Evolutionary conservation across 2,329 filamentous ascomycete genomes (phyloP), one percentile per base, ranked within the genome.

Genomic region (Zasmidium citrigriseum): DNA sequence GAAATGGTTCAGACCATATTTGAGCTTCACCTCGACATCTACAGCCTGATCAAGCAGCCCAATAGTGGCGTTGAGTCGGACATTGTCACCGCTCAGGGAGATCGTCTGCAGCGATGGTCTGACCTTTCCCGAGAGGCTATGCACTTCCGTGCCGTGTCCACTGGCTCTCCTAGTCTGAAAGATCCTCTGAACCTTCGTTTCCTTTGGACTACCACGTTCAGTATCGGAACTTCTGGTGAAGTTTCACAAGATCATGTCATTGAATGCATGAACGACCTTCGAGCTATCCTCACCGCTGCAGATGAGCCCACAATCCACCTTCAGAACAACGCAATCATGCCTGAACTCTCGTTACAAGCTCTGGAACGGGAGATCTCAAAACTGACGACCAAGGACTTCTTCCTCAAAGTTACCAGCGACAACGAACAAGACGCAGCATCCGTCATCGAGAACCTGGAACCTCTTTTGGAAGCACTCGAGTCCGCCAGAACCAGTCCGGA

Each of bases 371-470:
- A 99, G 71, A 89, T 97, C 23, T 93, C 91, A 12, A 92, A 93
- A 68, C 82, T 98, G 29, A 96, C 91, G 14, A 98, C 93, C 0
- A 95, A 96, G 85, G 93, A 97, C 70, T 98, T 98, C 73, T 98
- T 99, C 74, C 82, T 92, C 52, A 90, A 88, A 38, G 84, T 99
- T 0, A 98, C 98, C 71, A 89, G 90, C 59, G 87, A 92, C 38
- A 89, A 95, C 57, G 84, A 88, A 58, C 86, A 88, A 48, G 88
- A 97, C 65, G 90, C 93, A 0, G 84, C 93, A 12, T 83, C 88
- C 4, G 86, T 97, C 20, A 97, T 99, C 58, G 92, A 97, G 69
- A 95, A 88, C 24, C 78, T 99, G 34, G 95, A 99, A 69, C 95
- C 95, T 3, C 89, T 99, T 10, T 80, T 99, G 4, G 93, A 97